These are phyloP conservation scores for Lactarius akahatsu DNA, from an alignment of 768 basidiomycete genomes.

Conservation along the genomic window DNA sequence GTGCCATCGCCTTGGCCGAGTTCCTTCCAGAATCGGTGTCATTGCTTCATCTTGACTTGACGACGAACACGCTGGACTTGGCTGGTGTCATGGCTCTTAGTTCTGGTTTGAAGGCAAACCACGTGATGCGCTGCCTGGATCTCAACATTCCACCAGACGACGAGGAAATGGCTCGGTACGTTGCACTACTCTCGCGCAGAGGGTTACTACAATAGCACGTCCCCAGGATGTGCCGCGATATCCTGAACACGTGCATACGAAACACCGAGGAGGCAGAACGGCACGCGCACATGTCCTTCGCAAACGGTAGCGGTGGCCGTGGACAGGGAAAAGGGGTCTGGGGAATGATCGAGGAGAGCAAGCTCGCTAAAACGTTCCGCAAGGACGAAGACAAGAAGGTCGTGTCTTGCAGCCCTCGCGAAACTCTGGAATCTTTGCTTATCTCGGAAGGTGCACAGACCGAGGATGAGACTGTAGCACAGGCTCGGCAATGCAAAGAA, in stretches of 20 bases:
- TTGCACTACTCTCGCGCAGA: conserved; percentile 10
- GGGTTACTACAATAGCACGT: conserved; percentile 3
- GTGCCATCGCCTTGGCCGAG: conserved; percentile 93
- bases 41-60: conserved; percentile 89
- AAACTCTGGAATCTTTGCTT: conserved; percentile 27
- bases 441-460: conserved; percentile 30
- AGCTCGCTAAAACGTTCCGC: conserved; percentile 69
- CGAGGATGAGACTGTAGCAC: conserved; percentile 48
- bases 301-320: conserved; percentile 45
- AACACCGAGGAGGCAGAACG: conserved; percentile 88
- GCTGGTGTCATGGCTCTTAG: conserved; percentile 93
- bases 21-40: conserved; percentile 90
- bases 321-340: conserved; percentile 68
- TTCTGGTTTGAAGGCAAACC: conserved; percentile 80
- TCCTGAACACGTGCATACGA: conserved; percentile 84
- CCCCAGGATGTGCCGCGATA: conserved; percentile 76
- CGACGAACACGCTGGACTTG: conserved; percentile 76
- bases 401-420: conserved; percentile 32
- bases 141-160: conserved; percentile 86
- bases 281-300: conserved; percentile 30
- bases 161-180: conserved; percentile 71
- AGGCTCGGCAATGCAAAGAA: conserved; percentile 41
- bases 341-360: conserved; percentile 85
- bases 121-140: conserved; percentile 88
- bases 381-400: conserved; percentile 59